Conservation (phyloP, 208 protist species). For the Naegleria fowleri region DNA sequence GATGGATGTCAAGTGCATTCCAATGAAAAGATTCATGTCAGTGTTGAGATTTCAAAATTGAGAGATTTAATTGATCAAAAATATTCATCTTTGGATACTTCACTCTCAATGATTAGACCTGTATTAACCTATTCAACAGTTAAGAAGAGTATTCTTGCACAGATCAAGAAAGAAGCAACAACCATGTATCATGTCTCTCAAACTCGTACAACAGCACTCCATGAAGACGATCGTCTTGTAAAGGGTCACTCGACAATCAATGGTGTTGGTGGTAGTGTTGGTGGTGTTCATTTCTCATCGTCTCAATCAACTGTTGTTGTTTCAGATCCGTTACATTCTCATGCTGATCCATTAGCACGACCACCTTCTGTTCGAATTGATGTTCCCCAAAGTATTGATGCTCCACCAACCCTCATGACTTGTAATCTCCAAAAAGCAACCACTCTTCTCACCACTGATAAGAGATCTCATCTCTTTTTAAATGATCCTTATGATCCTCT, state of each 20-base stretch:
- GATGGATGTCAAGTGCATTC: neutral
- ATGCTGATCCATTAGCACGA: too few species aligned
- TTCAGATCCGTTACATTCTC: too few species aligned
- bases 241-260: too few species aligned
- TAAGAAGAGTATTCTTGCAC: neutral
- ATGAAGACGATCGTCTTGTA: too few species aligned
- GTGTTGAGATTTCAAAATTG: neutral
- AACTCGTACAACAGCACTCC: neutral
- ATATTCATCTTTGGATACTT: neutral
- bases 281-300: too few species aligned
- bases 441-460: neutral
- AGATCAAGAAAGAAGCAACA: neutral
- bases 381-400: neutral
- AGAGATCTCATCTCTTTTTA: neutral
- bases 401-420: neutral
- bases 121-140: neutral
- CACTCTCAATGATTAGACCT: neutral
- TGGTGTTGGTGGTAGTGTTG: too few species aligned
- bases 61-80: neutral
- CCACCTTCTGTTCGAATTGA: neutral
- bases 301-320: too few species aligned
- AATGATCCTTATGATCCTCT: neutral
- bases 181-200: neutral
- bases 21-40: neutral
- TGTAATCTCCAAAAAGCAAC: neutral